Conservation (phyloP, 441 rosid species). For the Erysimum cheiri region DNA sequence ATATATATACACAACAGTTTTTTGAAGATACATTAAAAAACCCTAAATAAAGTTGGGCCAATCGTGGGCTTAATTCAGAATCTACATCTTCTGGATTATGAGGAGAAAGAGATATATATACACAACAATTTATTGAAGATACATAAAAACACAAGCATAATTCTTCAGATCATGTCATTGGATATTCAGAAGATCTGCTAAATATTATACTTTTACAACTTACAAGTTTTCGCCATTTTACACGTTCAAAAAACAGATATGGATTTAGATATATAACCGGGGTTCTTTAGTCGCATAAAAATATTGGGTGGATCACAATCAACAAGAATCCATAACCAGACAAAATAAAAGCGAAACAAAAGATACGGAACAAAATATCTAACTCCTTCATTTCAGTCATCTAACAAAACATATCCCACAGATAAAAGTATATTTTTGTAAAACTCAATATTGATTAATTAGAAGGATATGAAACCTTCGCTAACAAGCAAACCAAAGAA, state of each 20-base stretch:
- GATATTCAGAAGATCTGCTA: no score
- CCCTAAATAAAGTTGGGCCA: no score
- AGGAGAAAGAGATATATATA: no score
- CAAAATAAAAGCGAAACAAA: background rate
- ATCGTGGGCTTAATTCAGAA: no score
- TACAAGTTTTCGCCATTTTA: no score
- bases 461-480: slow-evolving; percentile 74
- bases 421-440: background rate
- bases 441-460: slow-evolving; percentile 39
- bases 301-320: background rate
- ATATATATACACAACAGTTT: no score
- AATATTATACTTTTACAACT: no score
- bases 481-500: slow-evolving; percentile 70
- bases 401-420: background rate
- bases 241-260: background rate
- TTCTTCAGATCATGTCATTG: no score
- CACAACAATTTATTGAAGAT: no score
- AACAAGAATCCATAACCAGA: background rate
- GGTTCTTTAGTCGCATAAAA: background rate
- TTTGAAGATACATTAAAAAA: no score
- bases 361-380: background rate
- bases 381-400: background rate
- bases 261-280: background rate
- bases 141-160: no score
- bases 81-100: no score